Evolutionary conservation across 352 stramenopile genomes (phyloP).

Genomic region (Blastocystis sp.): DNA sequence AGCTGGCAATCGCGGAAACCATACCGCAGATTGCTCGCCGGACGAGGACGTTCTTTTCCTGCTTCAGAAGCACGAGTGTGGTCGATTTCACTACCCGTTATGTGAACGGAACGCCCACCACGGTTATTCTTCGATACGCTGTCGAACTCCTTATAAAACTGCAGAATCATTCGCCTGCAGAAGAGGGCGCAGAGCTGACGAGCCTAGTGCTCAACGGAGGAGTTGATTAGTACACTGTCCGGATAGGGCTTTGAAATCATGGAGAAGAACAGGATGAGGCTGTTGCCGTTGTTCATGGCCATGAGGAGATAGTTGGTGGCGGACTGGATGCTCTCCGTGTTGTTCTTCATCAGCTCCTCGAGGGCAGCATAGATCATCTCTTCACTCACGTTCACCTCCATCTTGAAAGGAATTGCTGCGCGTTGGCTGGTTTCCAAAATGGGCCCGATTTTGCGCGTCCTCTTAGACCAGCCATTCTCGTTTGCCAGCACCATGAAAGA

Average conservation of each 20-base stretch:
- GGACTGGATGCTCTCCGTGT: slow-evolving; percentile 46
- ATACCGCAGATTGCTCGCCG: slow-evolving; percentile 50
- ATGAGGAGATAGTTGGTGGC: slow-evolving; percentile 25
- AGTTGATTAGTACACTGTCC: not conserved
- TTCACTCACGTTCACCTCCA: slow-evolving; percentile 30
- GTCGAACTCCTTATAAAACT: slow-evolving; percentile 62
- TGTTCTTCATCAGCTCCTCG: slow-evolving; percentile 34
- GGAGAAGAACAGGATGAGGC: slow-evolving; percentile 41
- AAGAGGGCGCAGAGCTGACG: slow-evolving; percentile 38
- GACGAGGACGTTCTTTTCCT: slow-evolving; percentile 17
- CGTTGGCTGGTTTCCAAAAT: not conserved
- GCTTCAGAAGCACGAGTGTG: not conserved
- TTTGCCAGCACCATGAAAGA: not conserved
- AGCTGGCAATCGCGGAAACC: slow-evolving; percentile 45
- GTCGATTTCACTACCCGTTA: slow-evolving; percentile 42
- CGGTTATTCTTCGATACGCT: not conserved
- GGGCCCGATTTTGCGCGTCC: not conserved
- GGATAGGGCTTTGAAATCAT: slow-evolving; percentile 15
- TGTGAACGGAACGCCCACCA: not conserved
- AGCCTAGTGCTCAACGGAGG: not conserved
- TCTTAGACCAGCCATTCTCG: not conserved
- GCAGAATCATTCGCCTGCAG: slow-evolving; percentile 56
- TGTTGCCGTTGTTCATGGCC: slow-evolving; percentile 27
- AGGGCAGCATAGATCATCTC: slow-evolving; percentile 24
- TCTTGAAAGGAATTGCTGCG: not conserved